Conservation (phyloP, 106 monocot species). For the Narthecium ossifragum region DNA sequence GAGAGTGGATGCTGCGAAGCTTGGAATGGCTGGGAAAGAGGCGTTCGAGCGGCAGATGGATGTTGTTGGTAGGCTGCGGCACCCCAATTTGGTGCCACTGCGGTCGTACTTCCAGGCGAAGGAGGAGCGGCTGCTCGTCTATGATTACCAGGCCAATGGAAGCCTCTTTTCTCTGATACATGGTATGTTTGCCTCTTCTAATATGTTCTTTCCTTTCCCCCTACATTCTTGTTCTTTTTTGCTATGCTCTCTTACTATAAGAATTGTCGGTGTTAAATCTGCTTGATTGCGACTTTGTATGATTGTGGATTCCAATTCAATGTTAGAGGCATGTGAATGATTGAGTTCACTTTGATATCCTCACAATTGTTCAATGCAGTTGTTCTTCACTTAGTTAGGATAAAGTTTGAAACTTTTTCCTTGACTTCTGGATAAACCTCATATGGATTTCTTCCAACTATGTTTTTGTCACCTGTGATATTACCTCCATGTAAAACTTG, state of each 20-base stretch:
- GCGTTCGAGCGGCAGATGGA: constrained; percentile 82
- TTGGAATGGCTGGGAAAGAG: constrained; percentile 42
- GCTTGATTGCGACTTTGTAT: not conserved
- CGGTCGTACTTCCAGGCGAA: constrained; percentile 78
- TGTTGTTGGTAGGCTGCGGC: constrained; percentile 60
- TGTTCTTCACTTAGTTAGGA: too few relatives aligned
- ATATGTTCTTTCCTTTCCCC: not conserved
- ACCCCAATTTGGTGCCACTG: constrained; percentile 74
- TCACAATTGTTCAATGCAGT: not conserved
- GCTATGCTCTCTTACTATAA: too few relatives aligned
- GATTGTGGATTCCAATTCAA: not conserved
- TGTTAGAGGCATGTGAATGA: not conserved
- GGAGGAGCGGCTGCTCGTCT: constrained; percentile 87
- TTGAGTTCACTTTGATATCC: not conserved
- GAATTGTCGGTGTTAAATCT: too few relatives aligned
- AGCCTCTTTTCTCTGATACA: constrained; percentile 83
- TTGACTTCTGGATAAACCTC: too few relatives aligned
- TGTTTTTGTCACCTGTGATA: too few relatives aligned
- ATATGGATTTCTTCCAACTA: too few relatives aligned
- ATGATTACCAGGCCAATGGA: constrained; percentile 83
- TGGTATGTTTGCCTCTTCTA: too few relatives aligned
- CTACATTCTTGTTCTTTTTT: not conserved
- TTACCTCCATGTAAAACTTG: too few relatives aligned
- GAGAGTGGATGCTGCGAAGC: constrained; percentile 43
- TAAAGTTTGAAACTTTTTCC: too few relatives aligned